phyloP scores from a whole-genome alignment of 805 yeast genomes.

The Cyberlindnera galapagoensis region DNA sequence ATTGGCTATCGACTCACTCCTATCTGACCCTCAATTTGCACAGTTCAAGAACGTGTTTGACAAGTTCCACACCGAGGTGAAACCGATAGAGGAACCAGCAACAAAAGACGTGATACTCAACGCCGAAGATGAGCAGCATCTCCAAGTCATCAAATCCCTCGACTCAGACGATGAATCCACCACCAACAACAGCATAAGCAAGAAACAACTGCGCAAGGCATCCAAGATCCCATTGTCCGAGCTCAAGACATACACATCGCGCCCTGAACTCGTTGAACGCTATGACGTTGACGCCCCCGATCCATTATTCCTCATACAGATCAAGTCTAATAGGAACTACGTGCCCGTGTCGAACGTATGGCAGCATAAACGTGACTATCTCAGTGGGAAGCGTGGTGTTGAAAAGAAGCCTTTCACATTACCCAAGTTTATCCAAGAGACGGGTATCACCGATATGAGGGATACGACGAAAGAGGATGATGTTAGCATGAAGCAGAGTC shows the following conservation, averaged over 20 bases:
- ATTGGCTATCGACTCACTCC: conserved; percentile 21
- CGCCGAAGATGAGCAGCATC: conserved; percentile 10
- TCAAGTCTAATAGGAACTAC: conserved; percentile 59
- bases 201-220: conserved; percentile 43
- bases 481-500: conserved; percentile 54
- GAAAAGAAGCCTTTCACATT: conserved; percentile 69
- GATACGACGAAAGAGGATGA: conserved; percentile 48
- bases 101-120: conserved; percentile 16
- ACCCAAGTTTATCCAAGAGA: conserved; percentile 70
- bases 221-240: conserved; percentile 60
- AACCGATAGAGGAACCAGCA: conserved; percentile 10
- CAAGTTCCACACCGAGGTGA: conserved; percentile 25
- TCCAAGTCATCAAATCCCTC: not conserved
- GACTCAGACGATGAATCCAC: conserved; percentile 4
- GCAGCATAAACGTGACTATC: conserved; percentile 70
- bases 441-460: conserved; percentile 87
- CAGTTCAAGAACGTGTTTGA: conserved; percentile 31
- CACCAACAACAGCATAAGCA: conserved; percentile 28
- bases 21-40: conserved; percentile 26
- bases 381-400: conserved; percentile 57
- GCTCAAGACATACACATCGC: conserved; percentile 51
- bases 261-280: conserved; percentile 82
- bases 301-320: conserved; percentile 55
- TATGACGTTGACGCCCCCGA: conserved; percentile 79
- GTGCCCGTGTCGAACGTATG: conserved; percentile 83